Base-by-base conservation (phyloP, 2,329 filamentous ascomycete genomes). In the Xylariaceae sp. region DNA sequence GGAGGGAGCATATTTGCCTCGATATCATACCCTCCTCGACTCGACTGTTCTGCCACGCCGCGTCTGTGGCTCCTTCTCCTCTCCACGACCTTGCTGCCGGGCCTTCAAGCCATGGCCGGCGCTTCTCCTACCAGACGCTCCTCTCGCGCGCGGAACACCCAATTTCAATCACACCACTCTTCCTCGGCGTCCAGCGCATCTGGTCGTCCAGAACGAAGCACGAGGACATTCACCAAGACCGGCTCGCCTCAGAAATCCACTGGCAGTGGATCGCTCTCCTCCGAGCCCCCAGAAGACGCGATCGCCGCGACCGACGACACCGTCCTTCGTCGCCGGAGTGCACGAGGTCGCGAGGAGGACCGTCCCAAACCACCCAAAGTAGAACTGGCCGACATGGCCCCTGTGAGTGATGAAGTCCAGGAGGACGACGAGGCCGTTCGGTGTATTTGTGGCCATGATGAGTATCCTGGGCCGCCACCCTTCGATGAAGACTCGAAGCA, bases 381-480 rank as follows among this genome's bases (percentile, higher is more conserved):
- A 17, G 69, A 72, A 38, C 53, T 57, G 21, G 54, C 61, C 43
- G 66, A 68, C 29, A 76, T 75, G 68, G 58, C 45, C 25, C 42
- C 44, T 33, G 39, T 56, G 27, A 77, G 80, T 58, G 82, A 80
- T 44, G 80, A 87, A 36, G 72, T 82, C 31, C 83, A 86, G 39
- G 83, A 83, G 53, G 87, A 95, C 58, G 89, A 95, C 54, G 92
- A 96, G 65, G 79, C 92, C 36, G 94, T 94, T 54, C 80, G 92
- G 47, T 98, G 92, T 64, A 81, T 98, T 45, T 98, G 92, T 63
- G 89, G 88, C 49, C 80, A 83, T 50, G 87, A 93, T 53, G 92
- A 98, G 37, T 96, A 96, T 62, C 92, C 92, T 15, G 92, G 92
- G 34, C 83, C 80, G 50, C 75, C 83, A 38, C 74, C 75, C 36